These are phyloP conservation scores for Coemansia guatemalensis DNA, from an alignment of 192 early-diverging fungal species.

Conservation along the genomic window DNA sequence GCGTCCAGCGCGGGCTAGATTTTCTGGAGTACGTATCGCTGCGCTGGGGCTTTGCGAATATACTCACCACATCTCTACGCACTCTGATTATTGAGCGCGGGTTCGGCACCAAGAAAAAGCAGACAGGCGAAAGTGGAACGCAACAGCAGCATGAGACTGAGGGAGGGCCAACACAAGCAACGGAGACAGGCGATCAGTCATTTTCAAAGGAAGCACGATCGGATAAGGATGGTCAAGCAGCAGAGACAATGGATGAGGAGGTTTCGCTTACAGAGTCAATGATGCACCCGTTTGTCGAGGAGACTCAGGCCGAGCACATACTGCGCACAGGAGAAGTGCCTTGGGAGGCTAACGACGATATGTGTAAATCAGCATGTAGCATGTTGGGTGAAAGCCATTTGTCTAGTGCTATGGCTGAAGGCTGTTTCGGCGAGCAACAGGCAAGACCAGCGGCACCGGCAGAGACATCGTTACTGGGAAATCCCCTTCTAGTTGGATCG, in stretches of 20 bases:
- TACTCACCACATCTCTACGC: slow-evolving; percentile 38
- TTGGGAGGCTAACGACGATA: not conserved
- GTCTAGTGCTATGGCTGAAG: not conserved
- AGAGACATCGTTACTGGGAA: not conserved
- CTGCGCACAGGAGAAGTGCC: slow-evolving; percentile 39
- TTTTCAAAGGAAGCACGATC: not conserved
- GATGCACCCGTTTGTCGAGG: slow-evolving; percentile 28
- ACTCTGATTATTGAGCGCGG: slow-evolving; percentile 44
- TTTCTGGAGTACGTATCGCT: slow-evolving; percentile 41
- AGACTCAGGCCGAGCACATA: slow-evolving; percentile 37
- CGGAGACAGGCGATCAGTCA: not conserved
- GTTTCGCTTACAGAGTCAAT: slow-evolving; percentile 8
- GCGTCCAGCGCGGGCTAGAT: slow-evolving; percentile 28
- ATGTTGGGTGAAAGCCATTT: not conserved
- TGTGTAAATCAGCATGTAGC: not conserved
- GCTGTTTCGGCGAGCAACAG: not conserved
- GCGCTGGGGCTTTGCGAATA: slow-evolving; percentile 40
- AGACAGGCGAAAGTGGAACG: not conserved
- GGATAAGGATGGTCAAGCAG: not conserved
- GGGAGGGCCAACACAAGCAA: not conserved
- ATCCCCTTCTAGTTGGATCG: not conserved
- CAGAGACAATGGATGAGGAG: not conserved
- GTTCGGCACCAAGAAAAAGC: slow-evolving; percentile 14
- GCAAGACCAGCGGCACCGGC: not conserved
- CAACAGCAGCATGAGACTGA: not conserved